Base-by-base conservation (phyloP, 345 rosid species). In the Heritiera littoralis region DNA sequence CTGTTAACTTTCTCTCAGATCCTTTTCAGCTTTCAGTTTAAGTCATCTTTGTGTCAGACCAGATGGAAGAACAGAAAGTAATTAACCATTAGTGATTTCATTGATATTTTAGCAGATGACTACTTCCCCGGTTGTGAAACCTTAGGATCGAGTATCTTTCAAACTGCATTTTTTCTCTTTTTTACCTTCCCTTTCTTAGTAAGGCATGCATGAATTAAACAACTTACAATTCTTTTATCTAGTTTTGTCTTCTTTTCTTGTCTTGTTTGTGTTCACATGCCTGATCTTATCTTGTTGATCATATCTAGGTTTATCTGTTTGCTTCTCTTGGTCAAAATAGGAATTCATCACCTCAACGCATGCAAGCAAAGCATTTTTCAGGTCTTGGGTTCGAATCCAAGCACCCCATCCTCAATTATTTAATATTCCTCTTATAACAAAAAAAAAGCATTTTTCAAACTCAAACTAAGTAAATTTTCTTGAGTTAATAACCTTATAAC, bases 111-210 rank as follows among this genome's bases (percentile, higher is more conserved):
- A 28, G 4, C 28, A 48, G 58, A 70, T 28, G 41, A 28, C n/a
- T 71, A 71, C 75, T 20, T 45, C 58, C 58, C 20, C 7, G 7
- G 59, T 70, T 23, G 74, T 70, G 56, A 28, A 48, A 28, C 72
- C 20, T 64, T 32, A 15, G 5, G 41, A 65, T 65, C 5, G 1
- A 20, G 60, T 3, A 58, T 18, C 30, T 32, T 30, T 12, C 18
- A 63, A 30, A 30, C 66, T 30, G 38, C 17, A 7, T 18, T 38
- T 66, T 17, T 15, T 38, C 17, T 15, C 3, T 41, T 41, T 41
- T 41, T 0, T 2, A 17, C 70, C 48, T 40, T 15, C 48, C 70
- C 28, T 14, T 17, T 66, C 70, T 40, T 66, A 15, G 28, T 18
- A 66, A 41, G 9, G 70, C 2, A 35, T 35, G 38, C 38, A 35